Evolutionary conservation across 148 eudicot species (phyloP), one percentile per base, ranked within the genome.

Genomic region (Silene uniflora): DNA sequence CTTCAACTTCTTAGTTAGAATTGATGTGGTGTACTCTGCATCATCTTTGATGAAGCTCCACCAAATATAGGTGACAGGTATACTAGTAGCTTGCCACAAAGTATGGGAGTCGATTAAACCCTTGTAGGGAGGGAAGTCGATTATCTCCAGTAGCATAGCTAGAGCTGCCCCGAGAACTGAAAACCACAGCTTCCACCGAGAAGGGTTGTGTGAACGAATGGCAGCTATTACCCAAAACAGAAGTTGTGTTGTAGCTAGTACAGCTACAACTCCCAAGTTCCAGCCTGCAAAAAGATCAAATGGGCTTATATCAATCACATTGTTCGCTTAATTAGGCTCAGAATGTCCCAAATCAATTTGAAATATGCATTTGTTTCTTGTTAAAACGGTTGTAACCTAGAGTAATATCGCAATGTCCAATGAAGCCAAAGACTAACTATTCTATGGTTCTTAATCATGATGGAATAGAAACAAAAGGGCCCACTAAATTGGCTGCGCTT

Each of bases 1-100:
- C 62, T 85, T 87, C 0, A 77, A 79, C 82, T 93, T 90, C 83
- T 89, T 89, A 73, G 84, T 70, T 71, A 86, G 90, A 63, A 74
- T 19, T 25, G 84, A 75, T 29, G 93, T 87, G 47, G 81, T 64
- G 71, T 85, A 83, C 84, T 79, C 86, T 10, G 90, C 89, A 71
- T 90, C 98, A 78, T 92, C 91, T 73, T 88, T 83, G 65, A 86
- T 64, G 68, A 90, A 89, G 80, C 98, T 90, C 98, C 98, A 92
- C 89, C 89, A 85, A 27, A 90, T 78, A 73, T 81, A 90, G 21
- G 88, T 86, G 73, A 92, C 78, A 23, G 96, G 89, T 47, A 87
- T 83, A 61, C 80, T 77, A 21, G 81, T 84, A 71, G 93, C 91
- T 69, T 90, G 96, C 83, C 85, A 84, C 59, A 90, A 71, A 17